Evolutionary conservation across 1,139 yeast genomes (phyloP).

Genomic region (Pichia terricola): DNA sequence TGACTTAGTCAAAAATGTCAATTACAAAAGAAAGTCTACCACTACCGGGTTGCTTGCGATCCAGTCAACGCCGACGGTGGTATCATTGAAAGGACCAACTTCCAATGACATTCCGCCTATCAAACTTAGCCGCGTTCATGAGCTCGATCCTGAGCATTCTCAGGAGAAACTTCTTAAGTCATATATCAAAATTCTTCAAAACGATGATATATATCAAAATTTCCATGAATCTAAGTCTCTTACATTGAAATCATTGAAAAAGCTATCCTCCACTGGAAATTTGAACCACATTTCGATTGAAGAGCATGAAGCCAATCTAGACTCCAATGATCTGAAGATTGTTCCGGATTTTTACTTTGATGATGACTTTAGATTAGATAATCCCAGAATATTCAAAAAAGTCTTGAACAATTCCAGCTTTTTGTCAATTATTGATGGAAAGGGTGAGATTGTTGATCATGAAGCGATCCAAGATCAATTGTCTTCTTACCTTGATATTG

Average conservation of each 20-base stretch:
- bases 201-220: slow-evolving; percentile 43
- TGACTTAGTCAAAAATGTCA: slow-evolving; percentile 43
- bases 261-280: slow-evolving; percentile 11
- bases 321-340: slow-evolving; percentile 10
- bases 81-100: slow-evolving; percentile 61
- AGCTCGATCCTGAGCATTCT: slow-evolving; percentile 44
- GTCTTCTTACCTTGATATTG: slow-evolving; percentile 74
- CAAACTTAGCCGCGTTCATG: slow-evolving; percentile 39
- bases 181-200: slow-evolving; percentile 34
- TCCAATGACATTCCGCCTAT: slow-evolving; percentile 79
- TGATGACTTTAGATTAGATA: slow-evolving; percentile 68
- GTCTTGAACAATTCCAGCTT: slow-evolving; percentile 51
- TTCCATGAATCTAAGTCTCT: slow-evolving; percentile 41
- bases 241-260: slow-evolving; percentile 40
- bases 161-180: slow-evolving; percentile 38
- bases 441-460: slow-evolving; percentile 28
- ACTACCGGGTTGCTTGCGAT: slow-evolving; percentile 23
- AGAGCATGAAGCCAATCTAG: neutral
- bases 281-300: slow-evolving; percentile 3
- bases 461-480: slow-evolving; percentile 67
- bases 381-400: slow-evolving; percentile 72
- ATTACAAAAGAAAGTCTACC: slow-evolving; percentile 32
- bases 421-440: slow-evolving; percentile 16
- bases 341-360: slow-evolving; percentile 67
- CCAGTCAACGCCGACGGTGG: slow-evolving; percentile 23